Evolutionary conservation across 129 eudicot genomes (phyloP).

Genomic region (Logfia minima): DNA sequence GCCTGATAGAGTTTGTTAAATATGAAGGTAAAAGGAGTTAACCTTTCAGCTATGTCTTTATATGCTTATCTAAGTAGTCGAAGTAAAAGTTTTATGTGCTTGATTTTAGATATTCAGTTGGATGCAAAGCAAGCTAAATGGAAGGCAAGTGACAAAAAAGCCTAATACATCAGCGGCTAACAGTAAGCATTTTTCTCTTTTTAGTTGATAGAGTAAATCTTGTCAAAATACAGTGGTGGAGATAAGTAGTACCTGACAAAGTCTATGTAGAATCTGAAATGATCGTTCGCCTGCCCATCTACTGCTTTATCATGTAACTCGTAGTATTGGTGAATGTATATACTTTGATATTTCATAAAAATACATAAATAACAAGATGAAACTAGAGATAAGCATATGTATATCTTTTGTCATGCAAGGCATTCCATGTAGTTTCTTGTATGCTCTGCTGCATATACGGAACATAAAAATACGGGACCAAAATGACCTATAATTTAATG

Average conservation of each 20-base stretch:
- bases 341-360: constrained; percentile 7
- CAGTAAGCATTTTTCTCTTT: constrained; percentile 34
- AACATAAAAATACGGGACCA: neutral
- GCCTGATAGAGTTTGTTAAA: constrained; percentile 3
- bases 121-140: constrained; percentile 63
- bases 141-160: constrained; percentile 38
- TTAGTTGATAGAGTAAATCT: neutral
- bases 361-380: neutral
- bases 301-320: constrained; percentile 2
- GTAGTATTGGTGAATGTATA: neutral
- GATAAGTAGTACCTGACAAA: neutral
- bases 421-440: neutral
- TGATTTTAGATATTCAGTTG: constrained; percentile 61
- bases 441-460: neutral
- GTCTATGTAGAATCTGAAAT: too few relatives aligned
- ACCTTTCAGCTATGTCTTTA: neutral
- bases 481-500: neutral
- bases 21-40: constrained; percentile 32
- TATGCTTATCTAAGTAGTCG: neutral
- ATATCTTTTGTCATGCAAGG: neutral
- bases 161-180: constrained; percentile 26
- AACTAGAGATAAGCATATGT: neutral
- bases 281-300: too few relatives aligned
- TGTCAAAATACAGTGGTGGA: neutral
- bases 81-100: constrained; percentile 1